These are phyloP conservation scores for Lyophyllum semitale DNA, from an alignment of 768 basidiomycete genomes.

Conservation along the genomic window DNA sequence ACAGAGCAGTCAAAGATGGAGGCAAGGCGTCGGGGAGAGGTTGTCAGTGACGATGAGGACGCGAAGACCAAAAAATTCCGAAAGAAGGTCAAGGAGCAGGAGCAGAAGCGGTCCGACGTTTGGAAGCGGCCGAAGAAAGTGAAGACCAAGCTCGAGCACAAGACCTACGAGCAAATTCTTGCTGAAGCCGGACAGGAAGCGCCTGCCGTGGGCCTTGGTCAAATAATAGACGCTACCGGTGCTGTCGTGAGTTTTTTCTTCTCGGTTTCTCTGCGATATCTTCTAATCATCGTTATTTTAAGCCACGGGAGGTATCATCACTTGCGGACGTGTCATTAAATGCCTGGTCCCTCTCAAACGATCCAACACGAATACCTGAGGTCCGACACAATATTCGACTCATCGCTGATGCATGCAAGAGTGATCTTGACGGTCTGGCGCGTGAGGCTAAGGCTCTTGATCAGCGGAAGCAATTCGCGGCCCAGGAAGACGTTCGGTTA, in stretches of 20 bases:
- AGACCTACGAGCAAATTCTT: slow-evolving; percentile 95
- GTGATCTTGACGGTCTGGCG: slow-evolving; percentile 85
- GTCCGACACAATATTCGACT: slow-evolving; percentile 94
- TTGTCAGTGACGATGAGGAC: slow-evolving; percentile 74
- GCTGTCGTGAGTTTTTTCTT: slow-evolving; percentile 63
- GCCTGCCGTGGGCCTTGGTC: slow-evolving; percentile 61
- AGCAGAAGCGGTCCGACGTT: slow-evolving; percentile 66
- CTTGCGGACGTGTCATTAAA: slow-evolving; percentile 74
- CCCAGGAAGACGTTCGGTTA: slow-evolving; percentile 69
- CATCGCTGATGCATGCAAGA: slow-evolving; percentile 80
- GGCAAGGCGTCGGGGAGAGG: slow-evolving; percentile 72
- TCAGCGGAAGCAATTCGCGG: slow-evolving; percentile 74
- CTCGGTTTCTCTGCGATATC: not conserved
- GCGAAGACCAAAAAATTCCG: slow-evolving; percentile 46
- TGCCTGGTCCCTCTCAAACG: slow-evolving; percentile 86
- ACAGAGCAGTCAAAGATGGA: slow-evolving; percentile 84
- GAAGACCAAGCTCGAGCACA: slow-evolving; percentile 87
- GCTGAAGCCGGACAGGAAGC: slow-evolving; percentile 78
- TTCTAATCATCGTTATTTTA: slow-evolving; percentile 9
- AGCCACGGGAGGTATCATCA: slow-evolving; percentile 89
- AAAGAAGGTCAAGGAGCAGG: slow-evolving; percentile 55
- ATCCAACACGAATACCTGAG: slow-evolving; percentile 90
- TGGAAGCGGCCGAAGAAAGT: slow-evolving; percentile 89
- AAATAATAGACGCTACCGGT: slow-evolving; percentile 94
- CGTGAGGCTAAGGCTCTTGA: slow-evolving; percentile 85